Base-by-base conservation (phyloP, 2,329 filamentous ascomycete genomes). In the Diaporthe sp. region DNA sequence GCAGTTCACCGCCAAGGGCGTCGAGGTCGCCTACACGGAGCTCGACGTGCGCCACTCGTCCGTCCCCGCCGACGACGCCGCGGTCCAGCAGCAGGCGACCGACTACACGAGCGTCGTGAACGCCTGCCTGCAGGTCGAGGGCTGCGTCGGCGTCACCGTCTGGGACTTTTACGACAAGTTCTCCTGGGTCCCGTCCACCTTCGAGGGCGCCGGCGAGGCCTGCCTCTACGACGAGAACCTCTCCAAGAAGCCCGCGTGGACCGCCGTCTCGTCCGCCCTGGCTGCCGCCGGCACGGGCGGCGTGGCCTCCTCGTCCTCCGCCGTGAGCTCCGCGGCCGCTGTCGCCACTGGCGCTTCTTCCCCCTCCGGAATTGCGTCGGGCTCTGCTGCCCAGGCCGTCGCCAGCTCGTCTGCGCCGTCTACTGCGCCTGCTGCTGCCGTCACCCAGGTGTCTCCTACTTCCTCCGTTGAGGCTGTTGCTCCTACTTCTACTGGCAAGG, bases 21-120 rank as follows among this genome's bases (percentile, higher is more conserved):
- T 91, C 6, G 90, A 93, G 76, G 88, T 92, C 6, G 90, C 90
- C 7, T 87, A 91, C 80, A 92, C 91, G 1, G 91, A 93, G 83
- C 84, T 92, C 31, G 91, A 93, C 80, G 89, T 92, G 76, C 85
- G 90, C 42, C 87, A 81, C 80, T 58, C 62, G 3, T 76, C 73
- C n/a, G 79, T 88, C 13, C 87, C 88, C 0, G 81, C 84, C 12
- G 84, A 82, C 17, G 78, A 81, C 3, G 79, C 83, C 8, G 85
- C 85, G 46, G 82, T 87, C 53, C 79, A 81, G 19, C 85, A 86
- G 75, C 89, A 91, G 82, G 86, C 85, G 0, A 80, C 80, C 42
- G 86, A 88, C 77, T 91, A 88, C 79, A 84, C 79, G 53, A 80
- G 80, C 74, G 82, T 85, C 12, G 82, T 82, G 6, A 79, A 80